phyloP scores from a whole-genome alignment of 306 rosid species.

The Neltuma alba region DNA sequence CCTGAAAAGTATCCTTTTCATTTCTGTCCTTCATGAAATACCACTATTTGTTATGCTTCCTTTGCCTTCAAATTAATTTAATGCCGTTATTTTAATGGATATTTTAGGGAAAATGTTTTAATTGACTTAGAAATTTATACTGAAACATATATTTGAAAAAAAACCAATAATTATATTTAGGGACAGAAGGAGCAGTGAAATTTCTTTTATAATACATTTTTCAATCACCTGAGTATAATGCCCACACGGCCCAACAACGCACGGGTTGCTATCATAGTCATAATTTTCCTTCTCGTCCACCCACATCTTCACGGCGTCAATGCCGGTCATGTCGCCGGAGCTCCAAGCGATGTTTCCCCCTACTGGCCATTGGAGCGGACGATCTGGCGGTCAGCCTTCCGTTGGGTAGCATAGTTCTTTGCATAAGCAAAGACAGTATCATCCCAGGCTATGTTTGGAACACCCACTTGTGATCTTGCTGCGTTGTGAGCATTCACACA shows the following conservation, averaged over 20 bases:
- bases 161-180: no score
- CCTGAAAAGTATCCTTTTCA: no score
- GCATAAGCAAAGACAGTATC: slow-evolving; percentile 23
- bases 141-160: no score
- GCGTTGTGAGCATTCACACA: slow-evolving; percentile 38
- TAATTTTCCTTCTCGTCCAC: slow-evolving; percentile 40
- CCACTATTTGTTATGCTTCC: no score
- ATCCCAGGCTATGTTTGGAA: slow-evolving; percentile 28
- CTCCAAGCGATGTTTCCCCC: slow-evolving; percentile 46
- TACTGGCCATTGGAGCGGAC: slow-evolving; percentile 42
- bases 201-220: no score
- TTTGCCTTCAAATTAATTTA: no score
- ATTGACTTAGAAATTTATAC: no score
- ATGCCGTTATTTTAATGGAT: no score
- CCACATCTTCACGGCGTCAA: slow-evolving; percentile 33
- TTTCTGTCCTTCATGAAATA: no score
- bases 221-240: slow-evolving; percentile 62
- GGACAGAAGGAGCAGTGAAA: no score
- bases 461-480: slow-evolving; percentile 28
- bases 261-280: slow-evolving; percentile 42
- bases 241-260: slow-evolving; percentile 39
- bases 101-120: no score
- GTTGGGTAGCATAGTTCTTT: slow-evolving; percentile 18
- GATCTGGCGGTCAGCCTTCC: slow-evolving; percentile 27
- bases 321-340: slow-evolving; percentile 19